Evolutionary conservation across 805 yeast species (phyloP), one percentile per base, ranked within the genome.

Genomic region (Nakazawaea pomicola): DNA sequence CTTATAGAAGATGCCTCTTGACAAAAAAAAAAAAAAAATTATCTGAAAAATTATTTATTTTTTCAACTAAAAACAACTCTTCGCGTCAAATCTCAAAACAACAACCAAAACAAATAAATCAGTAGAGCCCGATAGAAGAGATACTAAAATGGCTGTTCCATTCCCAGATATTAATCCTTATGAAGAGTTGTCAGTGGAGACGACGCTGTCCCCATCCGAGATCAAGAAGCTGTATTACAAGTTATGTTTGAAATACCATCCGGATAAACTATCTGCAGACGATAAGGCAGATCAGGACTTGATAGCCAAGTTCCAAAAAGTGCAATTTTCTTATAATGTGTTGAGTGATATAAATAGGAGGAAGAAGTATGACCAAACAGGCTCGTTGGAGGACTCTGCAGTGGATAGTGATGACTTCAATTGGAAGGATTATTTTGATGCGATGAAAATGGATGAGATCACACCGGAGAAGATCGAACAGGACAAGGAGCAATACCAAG

Each of bases 311-410:
- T 88, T 89, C 57, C 83, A 87, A 38, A 62, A 74, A 49, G 70
- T 88, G 15, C 90, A 86, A 55, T 80, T 85, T 52, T 81, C 95
- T 16, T 86, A 84, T 56, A 66, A 80, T 32, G 69, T 88, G 0
- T 62, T 88, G 19, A 67, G 76, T 20, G 93, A 88, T 53, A 63
- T 70, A 0, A 56, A 59, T 28, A 71, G 74, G 47, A 65, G 87
- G 21, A 65, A 64, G 33, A 58, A 73, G 16, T 88, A 76, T 54
- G 95, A 88, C 52, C 54, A 58, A n/a, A 82, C 91, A 0, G 95
- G 95, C 1, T 68, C 77, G 2, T 54, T 80, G 23, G 72, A 67
- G 6, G 78, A 72, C 1, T 23, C 56, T 43, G 45, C 46, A 30
- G 64, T 55, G 25, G 71, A 65, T n/a, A n/a, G n/a, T 11, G 68